Percentiles rank a stretch among this genome's conserved stretches.
Evolutionary conservation across 306 rosid species (phyloP).

Genomic region (Quercus dentata): DNA sequence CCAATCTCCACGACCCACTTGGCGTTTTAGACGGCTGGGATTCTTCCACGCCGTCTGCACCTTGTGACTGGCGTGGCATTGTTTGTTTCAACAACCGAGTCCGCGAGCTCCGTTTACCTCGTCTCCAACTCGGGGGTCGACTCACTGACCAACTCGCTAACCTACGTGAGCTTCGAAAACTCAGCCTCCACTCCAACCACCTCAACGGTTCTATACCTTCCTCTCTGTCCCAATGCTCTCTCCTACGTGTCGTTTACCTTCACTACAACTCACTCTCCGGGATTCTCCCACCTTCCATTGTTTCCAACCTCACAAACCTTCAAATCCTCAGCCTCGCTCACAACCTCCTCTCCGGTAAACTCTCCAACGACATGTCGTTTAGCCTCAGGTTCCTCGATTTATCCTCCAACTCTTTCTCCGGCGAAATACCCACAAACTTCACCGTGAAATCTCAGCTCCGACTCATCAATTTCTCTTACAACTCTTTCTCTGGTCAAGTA

Average conservation of each 20-base stretch:
- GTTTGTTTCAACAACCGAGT: slow-evolving; percentile 52
- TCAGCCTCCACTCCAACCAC: slow-evolving; percentile 72
- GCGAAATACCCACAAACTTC: slow-evolving; percentile 51
- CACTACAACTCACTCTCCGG: slow-evolving; percentile 71
- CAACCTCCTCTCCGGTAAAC: slow-evolving; percentile 48
- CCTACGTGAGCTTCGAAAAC: slow-evolving; percentile 45
- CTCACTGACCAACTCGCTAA: slow-evolving; percentile 38
- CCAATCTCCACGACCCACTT: slow-evolving; percentile 52
- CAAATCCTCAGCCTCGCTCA: slow-evolving; percentile 58
- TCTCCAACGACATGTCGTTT: slow-evolving; percentile 33
- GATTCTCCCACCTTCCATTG: slow-evolving; percentile 30
- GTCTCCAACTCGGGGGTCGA: slow-evolving; percentile 61
- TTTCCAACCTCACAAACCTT: slow-evolving; percentile 67
- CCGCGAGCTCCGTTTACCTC: slow-evolving; percentile 56
- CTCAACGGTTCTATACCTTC: slow-evolving; percentile 64
- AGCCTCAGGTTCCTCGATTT: slow-evolving; percentile 56
- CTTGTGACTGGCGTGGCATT: slow-evolving; percentile 80
- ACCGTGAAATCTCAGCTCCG: slow-evolving; percentile 49
- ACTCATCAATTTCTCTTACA: slow-evolving; percentile 55
- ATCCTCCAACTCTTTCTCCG: slow-evolving; percentile 57
- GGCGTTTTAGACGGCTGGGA: slow-evolving; percentile 62
- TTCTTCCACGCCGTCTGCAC: slow-evolving; percentile 56
- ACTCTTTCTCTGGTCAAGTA: slow-evolving; percentile 55
- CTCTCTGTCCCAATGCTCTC: slow-evolving; percentile 54
- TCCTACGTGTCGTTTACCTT: slow-evolving; percentile 64